These are phyloP conservation scores for Peziza echinospora DNA, from an alignment of 495 filamentous ascomycete genomes.

Conservation along the genomic window DNA sequence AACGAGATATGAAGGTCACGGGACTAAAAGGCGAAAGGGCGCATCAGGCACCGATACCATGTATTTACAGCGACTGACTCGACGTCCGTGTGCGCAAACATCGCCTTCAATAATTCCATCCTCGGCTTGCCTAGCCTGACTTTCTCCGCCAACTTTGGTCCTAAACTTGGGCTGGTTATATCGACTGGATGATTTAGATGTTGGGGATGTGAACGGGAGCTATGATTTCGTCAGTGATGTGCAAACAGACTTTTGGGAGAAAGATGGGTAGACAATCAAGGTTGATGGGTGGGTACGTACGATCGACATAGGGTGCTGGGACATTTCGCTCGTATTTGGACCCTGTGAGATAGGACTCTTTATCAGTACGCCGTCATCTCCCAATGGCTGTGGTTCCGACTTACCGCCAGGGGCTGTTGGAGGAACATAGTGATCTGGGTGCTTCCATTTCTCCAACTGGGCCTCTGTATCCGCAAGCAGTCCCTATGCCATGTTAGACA, in stretches of 20 bases:
- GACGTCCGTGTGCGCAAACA: too few relatives aligned
- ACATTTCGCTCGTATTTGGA: constrained; percentile 95
- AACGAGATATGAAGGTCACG: too few relatives aligned
- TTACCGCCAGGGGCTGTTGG: constrained; percentile 87
- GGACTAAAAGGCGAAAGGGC: too few relatives aligned
- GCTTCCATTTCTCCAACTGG: constrained; percentile 81
- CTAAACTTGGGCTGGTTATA: not conserved
- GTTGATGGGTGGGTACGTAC: constrained; percentile 32
- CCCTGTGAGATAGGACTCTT: constrained; percentile 30
- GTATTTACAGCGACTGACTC: too few relatives aligned
- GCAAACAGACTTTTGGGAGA: not conserved
- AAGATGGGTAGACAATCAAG: not conserved
- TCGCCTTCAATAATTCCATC: too few relatives aligned
- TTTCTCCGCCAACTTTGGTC: not conserved
- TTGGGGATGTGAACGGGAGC: not conserved
- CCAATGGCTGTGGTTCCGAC: constrained; percentile 12
- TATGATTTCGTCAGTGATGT: not conserved
- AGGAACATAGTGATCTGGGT: constrained; percentile 74
- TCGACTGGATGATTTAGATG: not conserved
- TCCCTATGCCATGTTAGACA: constrained; percentile 27
- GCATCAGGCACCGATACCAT: too few relatives aligned
- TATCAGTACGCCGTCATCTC: constrained; percentile 14
- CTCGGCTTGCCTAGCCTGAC: too few relatives aligned
- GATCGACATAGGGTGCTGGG: constrained; percentile 51
- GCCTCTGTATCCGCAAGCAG: constrained; percentile 72